Conservation (phyloP, 805 yeast species). For the Hanseniaspora valbyensis region DNA sequence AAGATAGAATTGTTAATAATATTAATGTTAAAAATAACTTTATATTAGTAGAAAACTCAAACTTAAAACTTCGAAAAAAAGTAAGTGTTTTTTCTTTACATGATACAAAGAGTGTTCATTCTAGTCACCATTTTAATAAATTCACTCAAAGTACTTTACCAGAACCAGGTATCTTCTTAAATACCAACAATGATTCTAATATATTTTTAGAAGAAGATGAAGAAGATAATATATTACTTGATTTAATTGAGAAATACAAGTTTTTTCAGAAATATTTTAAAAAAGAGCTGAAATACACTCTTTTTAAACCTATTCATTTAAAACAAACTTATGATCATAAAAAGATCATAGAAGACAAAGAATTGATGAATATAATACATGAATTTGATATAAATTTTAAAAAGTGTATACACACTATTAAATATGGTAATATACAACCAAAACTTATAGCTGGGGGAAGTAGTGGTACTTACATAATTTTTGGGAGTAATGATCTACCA, state of each 20-base stretch:
- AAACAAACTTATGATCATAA: background rate
- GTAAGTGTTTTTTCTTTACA: slow-evolving; percentile 1
- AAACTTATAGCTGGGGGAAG: slow-evolving; percentile 10
- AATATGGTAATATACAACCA: slow-evolving; percentile 5
- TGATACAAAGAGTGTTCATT: background rate
- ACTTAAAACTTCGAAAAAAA: slow-evolving; percentile 2
- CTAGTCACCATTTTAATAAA: background rate
- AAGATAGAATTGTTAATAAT: slow-evolving; percentile 1
- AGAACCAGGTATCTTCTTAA: slow-evolving; percentile 8
- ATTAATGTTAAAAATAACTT: slow-evolving; percentile 4
- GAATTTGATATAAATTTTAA: background rate
- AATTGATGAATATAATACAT: background rate
- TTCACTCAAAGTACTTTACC: background rate
- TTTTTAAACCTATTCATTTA: slow-evolving; percentile 6
- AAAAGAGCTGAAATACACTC: slow-evolving; percentile 11
- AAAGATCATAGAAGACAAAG: background rate
- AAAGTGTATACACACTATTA: background rate
- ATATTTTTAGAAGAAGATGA: background rate
- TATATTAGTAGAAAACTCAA: background rate
- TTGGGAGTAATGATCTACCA: background rate
- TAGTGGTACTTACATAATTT: slow-evolving; percentile 14
- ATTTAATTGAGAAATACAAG: background rate
- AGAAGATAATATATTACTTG: background rate
- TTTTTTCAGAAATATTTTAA: slow-evolving; percentile 1
- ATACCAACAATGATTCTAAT: background rate